phyloP scores from a whole-genome alignment of 495 filamentous ascomycete genomes.

The Penicillium arizonense region DNA sequence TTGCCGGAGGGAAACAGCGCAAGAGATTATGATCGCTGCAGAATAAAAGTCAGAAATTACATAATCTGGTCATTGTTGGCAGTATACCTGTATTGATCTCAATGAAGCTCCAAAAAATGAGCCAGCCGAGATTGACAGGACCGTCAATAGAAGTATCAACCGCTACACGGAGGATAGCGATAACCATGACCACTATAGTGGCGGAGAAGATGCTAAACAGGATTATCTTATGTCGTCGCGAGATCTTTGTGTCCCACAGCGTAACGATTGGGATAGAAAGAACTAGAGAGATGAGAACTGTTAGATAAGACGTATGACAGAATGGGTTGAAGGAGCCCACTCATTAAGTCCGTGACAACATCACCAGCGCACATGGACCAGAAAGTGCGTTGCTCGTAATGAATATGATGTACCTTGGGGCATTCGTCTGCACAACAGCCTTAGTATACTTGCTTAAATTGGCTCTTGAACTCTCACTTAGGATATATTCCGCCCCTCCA shows the following conservation, averaged over 20 bases:
- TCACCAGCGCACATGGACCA: constrained; percentile 17
- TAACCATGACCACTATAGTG: constrained; percentile 21
- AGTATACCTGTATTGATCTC: constrained; percentile 21
- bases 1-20: constrained; percentile 12
- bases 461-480: constrained; percentile 1
- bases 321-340: constrained; percentile 1
- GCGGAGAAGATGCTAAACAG: constrained; percentile 24
- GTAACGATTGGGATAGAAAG: constrained; percentile 12
- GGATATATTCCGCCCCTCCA: constrained; percentile 10
- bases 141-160: constrained; percentile 11
- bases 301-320: background rate
- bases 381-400: constrained; percentile 17
- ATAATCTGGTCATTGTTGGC: background rate
- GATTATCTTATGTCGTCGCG: constrained; percentile 18
- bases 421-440: constrained; percentile 12
- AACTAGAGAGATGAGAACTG: constrained; percentile 2
- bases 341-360: constrained; percentile 21
- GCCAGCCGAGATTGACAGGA: constrained; percentile 21
- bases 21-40: constrained; percentile 13
- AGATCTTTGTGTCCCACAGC: constrained; percentile 21
- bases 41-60: background rate
- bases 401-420: constrained; percentile 8
- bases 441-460: background rate
- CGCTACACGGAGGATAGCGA: constrained; percentile 22
- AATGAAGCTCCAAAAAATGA: constrained; percentile 29